Percentiles rank a stretch among this genome's conserved stretches.
These are phyloP conservation scores for Aegilops umbellulata DNA, from an alignment of 176 grass and related monocot species.

Conservation along the genomic window DNA sequence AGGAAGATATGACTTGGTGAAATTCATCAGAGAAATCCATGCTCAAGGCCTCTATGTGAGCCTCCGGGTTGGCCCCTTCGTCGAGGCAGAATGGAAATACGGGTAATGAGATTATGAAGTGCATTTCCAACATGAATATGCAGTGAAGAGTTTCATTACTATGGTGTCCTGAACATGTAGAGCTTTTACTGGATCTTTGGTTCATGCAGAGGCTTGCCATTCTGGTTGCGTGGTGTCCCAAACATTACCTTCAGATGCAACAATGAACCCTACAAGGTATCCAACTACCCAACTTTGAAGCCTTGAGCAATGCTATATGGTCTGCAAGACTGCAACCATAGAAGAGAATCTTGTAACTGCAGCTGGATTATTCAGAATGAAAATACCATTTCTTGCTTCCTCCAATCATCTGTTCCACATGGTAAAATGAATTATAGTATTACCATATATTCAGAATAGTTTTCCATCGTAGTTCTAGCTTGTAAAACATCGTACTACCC, in stretches of 20 bases:
- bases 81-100: constrained; percentile 79
- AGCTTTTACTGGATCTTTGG: neutral
- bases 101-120: constrained; percentile 55
- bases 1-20: constrained; percentile 69
- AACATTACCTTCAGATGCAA: constrained; percentile 60
- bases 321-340: neutral
- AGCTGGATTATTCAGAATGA: neutral
- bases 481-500: neutral
- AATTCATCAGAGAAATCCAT: constrained; percentile 76
- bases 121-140: too few species aligned
- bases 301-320: neutral
- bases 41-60: constrained; percentile 70
- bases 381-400: neutral
- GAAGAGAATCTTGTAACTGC: neutral
- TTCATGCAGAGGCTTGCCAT: constrained; percentile 64
- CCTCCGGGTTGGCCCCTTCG: constrained; percentile 73
- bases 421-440: neutral
- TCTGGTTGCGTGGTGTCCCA: constrained; percentile 65
- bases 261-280: constrained; percentile 77
- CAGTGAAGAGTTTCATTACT: neutral
- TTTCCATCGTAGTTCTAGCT: neutral
- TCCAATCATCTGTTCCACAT: neutral
- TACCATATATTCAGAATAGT: neutral
- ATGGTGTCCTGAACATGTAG: neutral
- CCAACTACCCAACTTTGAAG: neutral